A percentile compares a stretch with the other conserved stretches of the same genome.
These are phyloP conservation scores for Dendrobium chrysotoxum DNA, from an alignment of 106 monocot species.

Conservation along the genomic window DNA sequence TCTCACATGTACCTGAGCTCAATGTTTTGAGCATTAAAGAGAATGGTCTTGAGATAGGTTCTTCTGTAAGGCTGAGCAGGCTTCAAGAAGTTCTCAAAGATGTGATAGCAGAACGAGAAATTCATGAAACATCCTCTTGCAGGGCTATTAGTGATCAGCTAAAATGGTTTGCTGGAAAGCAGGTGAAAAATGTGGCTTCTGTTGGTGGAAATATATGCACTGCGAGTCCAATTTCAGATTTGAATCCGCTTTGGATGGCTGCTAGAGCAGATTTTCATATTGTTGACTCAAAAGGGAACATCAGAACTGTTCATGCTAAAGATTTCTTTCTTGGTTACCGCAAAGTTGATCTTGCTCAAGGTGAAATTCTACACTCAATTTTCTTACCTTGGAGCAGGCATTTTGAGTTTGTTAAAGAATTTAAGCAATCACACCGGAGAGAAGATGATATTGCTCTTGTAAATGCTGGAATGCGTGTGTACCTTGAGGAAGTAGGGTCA, in stretches of 20 bases:
- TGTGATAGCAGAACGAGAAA: slow-evolving; percentile 33
- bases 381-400: slow-evolving; percentile 81
- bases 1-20: slow-evolving; percentile 73
- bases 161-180: slow-evolving; percentile 97
- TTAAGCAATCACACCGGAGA: slow-evolving; percentile 90
- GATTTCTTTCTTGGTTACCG: slow-evolving; percentile 92
- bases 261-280: slow-evolving; percentile 60
- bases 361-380: slow-evolving; percentile 75
- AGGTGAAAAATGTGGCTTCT: slow-evolving; percentile 94
- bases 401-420: slow-evolving; percentile 94
- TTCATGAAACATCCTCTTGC: slow-evolving; percentile 73
- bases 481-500: slow-evolving; percentile 33
- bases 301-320: slow-evolving; percentile 49
- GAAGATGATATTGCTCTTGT: slow-evolving; percentile 99
- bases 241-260: slow-evolving; percentile 98
- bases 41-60: slow-evolving; percentile 80
- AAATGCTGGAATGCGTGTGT: slow-evolving; percentile 91
- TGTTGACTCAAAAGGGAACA: slow-evolving; percentile 52
- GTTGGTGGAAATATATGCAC: slow-evolving; percentile 97
- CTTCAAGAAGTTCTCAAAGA: slow-evolving; percentile 63
- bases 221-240: slow-evolving; percentile 98
- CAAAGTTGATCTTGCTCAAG: slow-evolving; percentile 58
- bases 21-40: slow-evolving; percentile 49
- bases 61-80: slow-evolving; percentile 76
- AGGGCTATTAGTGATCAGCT: slow-evolving; percentile 74